A percentile compares a stretch with the other conserved stretches of the same genome.
Conservation (phyloP, 306 rosid species). For the Vigna radiata region DNA sequence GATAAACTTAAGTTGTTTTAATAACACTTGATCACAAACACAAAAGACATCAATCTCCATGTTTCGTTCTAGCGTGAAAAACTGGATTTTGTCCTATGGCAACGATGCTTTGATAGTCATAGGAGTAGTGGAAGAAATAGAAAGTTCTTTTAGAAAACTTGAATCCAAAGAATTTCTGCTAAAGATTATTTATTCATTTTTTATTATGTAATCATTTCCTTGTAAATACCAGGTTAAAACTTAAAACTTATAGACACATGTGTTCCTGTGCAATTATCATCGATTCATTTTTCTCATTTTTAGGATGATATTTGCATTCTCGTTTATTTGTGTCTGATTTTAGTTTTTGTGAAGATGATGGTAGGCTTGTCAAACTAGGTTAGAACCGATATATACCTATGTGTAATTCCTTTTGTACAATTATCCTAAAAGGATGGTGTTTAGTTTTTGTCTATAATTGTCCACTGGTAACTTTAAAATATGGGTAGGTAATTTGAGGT, state of each 20-base stretch:
- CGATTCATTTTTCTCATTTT: background rate
- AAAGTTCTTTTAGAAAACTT: no score
- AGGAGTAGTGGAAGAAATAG: no score
- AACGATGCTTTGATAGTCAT: no score
- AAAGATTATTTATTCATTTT: no score
- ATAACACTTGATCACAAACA: no score
- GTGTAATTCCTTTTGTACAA: background rate
- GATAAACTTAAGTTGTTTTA: no score
- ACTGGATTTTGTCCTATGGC: no score
- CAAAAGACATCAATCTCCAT: no score
- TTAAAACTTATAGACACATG: background rate
- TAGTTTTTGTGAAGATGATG: background rate
- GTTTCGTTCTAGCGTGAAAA: no score
- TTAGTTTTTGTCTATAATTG: background rate
- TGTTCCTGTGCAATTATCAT: background rate
- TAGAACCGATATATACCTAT: background rate
- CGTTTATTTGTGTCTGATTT: no score
- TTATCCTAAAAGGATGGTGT: background rate
- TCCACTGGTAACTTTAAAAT: conserved; percentile 34
- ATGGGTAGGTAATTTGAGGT: conserved; percentile 4
- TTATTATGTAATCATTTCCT: no score
- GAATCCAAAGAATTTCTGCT: no score
- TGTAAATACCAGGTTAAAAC: background rate
- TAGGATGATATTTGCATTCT: background rate
- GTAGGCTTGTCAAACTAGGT: background rate